Evolutionary conservation across 208 protist species (phyloP), one percentile per base, ranked within the genome.

Genomic region (Trypanosoma scelopori): DNA sequence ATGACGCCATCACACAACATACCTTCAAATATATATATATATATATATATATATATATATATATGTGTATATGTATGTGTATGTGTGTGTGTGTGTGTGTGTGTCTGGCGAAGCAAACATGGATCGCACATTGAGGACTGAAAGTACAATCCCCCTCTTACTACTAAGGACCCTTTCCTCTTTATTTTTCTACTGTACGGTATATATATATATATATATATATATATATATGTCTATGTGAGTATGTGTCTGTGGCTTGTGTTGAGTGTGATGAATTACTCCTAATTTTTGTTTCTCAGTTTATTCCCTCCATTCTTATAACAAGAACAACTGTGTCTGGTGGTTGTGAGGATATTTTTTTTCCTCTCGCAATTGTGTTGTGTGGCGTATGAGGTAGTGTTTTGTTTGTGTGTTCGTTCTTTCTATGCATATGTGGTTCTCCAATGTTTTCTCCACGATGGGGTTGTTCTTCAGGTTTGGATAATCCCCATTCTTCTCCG

Each of bases 291-390:
- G 48, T 20, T 20, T 52, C 18, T 22, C 42, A 32, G 22, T 72
- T 58, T 74, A 60, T 61, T 71, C 13, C 42, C 52, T 46, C 42
- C 68, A 70, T n/a, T 25, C n/a, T 72, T 28, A 23, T 3, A 20
- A 23, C 65, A 62, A 53, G 72, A 72, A 52, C 48, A 52, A 52
- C 11, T 43, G 39, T 43, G 39, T 43, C 15, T 7, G 39, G 39
- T 7, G 15, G 15, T 15, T 43, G 11, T 43, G 39, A 16, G 11
- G 7, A 7, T 7, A 7, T 15, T 43, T 43, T 43, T 43, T 43
- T 43, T 43, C 15, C 15, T 43, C 15, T 43, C 11, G 15, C 7
- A 7, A 7, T 43, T 15, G 15, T 43, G 15, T 7, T 43, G 7
- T 43, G 15, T 43, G 7, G 7, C 15, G 11, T 43, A 7, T 16